Percentiles rank a stretch among this genome's conserved stretches.
phyloP scores from a whole-genome alignment of 345 rosid species.

The Turritis glabra region DNA sequence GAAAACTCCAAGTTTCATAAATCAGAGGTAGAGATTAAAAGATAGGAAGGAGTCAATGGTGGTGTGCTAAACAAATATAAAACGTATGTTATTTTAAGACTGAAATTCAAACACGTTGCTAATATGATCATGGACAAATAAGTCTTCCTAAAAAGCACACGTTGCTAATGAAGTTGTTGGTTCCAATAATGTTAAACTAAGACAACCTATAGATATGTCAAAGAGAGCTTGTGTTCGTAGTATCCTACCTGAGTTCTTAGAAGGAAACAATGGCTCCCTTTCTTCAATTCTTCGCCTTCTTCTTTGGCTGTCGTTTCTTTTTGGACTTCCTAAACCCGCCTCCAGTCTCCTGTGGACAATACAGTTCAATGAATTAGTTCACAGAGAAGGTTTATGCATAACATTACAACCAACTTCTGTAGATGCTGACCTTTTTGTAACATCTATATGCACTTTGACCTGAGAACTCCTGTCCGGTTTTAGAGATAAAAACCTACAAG shows the following conservation, averaged over 20 bases:
- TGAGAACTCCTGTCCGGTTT: slow-evolving; percentile 72
- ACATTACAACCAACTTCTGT: slow-evolving; percentile 7
- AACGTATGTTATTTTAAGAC: not conserved
- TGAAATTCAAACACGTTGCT: slow-evolving; percentile 19
- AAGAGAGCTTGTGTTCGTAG: not conserved
- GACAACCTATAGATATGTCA: not conserved
- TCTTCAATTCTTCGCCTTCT: slow-evolving; percentile 34
- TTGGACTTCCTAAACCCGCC: slow-evolving; percentile 44
- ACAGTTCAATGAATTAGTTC: slow-evolving; percentile 2
- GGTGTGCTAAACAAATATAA: slow-evolving; percentile 17
- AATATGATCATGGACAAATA: not conserved
- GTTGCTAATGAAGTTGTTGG: not conserved
- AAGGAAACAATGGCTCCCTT: slow-evolving; percentile 8
- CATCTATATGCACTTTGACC: slow-evolving; percentile 79
- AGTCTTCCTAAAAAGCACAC: slow-evolving; percentile 3
- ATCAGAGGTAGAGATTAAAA: not conserved
- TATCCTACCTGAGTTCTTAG: slow-evolving; percentile 15
- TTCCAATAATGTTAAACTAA: slow-evolving; percentile 5
- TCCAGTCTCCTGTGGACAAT: slow-evolving; percentile 55
- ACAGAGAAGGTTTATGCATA: not conserved
- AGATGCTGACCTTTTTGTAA: slow-evolving; percentile 65
- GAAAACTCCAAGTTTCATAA: not conserved
- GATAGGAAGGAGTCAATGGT: slow-evolving; percentile 18
- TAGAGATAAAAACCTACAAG: slow-evolving; percentile 69
- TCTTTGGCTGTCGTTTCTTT: slow-evolving; percentile 48